Evolutionary conservation across 1,284 basidiomycete genomes (phyloP).

Genomic region (Malassezia pachydermatis): DNA sequence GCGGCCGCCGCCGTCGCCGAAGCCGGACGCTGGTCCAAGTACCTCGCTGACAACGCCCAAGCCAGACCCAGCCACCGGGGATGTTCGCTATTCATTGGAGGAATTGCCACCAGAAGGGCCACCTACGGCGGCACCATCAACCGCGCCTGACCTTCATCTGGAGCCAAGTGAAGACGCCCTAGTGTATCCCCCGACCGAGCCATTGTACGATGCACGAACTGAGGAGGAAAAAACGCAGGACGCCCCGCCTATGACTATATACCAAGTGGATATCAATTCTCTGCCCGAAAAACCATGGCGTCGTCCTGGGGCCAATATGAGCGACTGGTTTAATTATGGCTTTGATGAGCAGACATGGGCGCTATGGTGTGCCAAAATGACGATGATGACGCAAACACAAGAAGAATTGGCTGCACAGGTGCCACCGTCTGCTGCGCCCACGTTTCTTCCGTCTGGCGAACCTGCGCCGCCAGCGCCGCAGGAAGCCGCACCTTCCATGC

Average conservation of each 20-base stretch:
- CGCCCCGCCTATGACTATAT: constrained; percentile 57
- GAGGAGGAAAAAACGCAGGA: constrained; percentile 43
- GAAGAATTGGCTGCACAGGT: constrained; percentile 50
- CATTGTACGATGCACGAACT: constrained; percentile 40
- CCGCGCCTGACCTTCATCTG: constrained; percentile 29
- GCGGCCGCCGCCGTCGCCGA: background rate
- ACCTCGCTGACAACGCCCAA: background rate
- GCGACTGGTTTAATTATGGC: constrained; percentile 98
- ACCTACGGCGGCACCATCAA: constrained; percentile 37
- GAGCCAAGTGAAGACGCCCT: constrained; percentile 25
- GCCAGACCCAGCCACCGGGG: background rate
- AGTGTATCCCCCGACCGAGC: constrained; percentile 39
- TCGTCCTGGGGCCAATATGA: constrained; percentile 78
- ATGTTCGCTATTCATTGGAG: background rate
- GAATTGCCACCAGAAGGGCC: constrained; percentile 25
- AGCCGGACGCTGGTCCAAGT: background rate
- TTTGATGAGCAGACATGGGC: constrained; percentile 96
- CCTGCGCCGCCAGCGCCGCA: background rate
- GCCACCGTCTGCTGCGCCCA: background rate
- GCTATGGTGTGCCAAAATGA: constrained; percentile 73
- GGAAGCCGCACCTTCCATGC: constrained; percentile 13
- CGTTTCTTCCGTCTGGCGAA: no score
- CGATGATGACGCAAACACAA: constrained; percentile 68
- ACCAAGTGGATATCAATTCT: constrained; percentile 73
- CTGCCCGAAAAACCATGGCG: constrained; percentile 79